Percentiles rank a stretch among this genome's conserved stretches.
Conservation (phyloP, 139 green algal species). For the Zygnema cylindricum region DNA sequence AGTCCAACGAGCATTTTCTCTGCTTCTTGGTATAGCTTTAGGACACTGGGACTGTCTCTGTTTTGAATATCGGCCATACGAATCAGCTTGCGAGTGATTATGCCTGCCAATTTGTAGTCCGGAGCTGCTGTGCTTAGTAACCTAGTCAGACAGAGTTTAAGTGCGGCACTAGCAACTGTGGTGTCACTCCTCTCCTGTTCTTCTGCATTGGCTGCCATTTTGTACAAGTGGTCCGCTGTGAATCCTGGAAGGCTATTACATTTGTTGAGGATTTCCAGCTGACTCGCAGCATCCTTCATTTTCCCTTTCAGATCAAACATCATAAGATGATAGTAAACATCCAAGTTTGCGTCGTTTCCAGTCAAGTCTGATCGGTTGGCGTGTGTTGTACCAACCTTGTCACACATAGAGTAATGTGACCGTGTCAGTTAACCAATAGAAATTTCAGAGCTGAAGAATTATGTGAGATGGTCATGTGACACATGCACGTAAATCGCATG, state of each 20-base stretch:
- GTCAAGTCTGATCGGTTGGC: too few relatives aligned
- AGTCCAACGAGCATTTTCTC: conserved; percentile 30
- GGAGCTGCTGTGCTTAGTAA: conserved; percentile 11
- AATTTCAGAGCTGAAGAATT: too few relatives aligned
- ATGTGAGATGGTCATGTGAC: too few relatives aligned
- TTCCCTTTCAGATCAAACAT: conserved; percentile 49
- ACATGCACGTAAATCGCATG: too few relatives aligned
- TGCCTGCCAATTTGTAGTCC: conserved; percentile 19
- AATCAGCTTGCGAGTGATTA: conserved; percentile 33
- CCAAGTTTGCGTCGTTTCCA: too few relatives aligned
- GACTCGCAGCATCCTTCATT: conserved; percentile 20
- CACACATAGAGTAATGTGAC: too few relatives aligned
- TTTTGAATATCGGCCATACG: conserved; percentile 21
- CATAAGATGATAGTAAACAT: conserved; percentile 30
- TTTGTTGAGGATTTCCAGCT: conserved; percentile 32
- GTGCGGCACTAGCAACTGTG: conserved; percentile 19
- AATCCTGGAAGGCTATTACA: conserved; percentile 39
- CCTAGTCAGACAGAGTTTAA: conserved; percentile 18
- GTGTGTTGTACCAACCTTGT: too few relatives aligned
- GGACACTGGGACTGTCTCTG: conserved; percentile 14
- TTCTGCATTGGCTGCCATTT: conserved; percentile 17
- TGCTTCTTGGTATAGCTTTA: conserved; percentile 39
- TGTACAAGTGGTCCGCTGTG: conserved; percentile 42
- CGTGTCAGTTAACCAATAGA: too few relatives aligned
- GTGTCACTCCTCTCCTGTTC: not conserved